Percentiles rank a stretch among this genome's conserved stretches.
phyloP scores from a whole-genome alignment of 805 yeast genomes.

The Kluyveromyces nonfermentans region DNA sequence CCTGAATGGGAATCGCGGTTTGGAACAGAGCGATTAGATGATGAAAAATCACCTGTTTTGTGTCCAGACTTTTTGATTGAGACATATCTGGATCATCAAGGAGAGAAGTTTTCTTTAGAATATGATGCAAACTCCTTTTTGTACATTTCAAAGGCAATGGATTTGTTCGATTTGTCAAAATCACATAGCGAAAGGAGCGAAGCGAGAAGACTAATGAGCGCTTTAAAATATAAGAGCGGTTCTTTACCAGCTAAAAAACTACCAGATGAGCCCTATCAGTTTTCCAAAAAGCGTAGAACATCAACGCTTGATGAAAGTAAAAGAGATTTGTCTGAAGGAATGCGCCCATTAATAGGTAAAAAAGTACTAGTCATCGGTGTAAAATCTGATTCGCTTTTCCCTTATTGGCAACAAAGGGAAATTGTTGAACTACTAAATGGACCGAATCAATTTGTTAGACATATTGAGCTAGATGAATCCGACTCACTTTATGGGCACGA shows the following conservation, averaged over 20 bases:
- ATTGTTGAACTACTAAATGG: slow-evolving; percentile 49
- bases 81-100: slow-evolving; percentile 89
- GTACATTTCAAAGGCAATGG: slow-evolving; percentile 91
- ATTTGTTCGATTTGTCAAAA: slow-evolving; percentile 70
- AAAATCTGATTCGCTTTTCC: slow-evolving; percentile 86
- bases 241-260: slow-evolving; percentile 15
- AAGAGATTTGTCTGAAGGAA: slow-evolving; percentile 56
- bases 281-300: slow-evolving; percentile 41
- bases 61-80: slow-evolving; percentile 92
- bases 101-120: slow-evolving; percentile 85
- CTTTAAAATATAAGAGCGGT: slow-evolving; percentile 18
- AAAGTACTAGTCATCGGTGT: slow-evolving; percentile 79
- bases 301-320: slow-evolving; percentile 46
- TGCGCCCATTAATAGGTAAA: slow-evolving; percentile 50
- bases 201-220: slow-evolving; percentile 33
- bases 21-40: slow-evolving; percentile 81
- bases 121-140: slow-evolving; percentile 85
- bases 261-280: slow-evolving; percentile 10
- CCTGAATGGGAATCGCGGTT: slow-evolving; percentile 96
- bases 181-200: slow-evolving; percentile 37
- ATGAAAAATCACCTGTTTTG: slow-evolving; percentile 67
- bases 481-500: slow-evolving; percentile 85
- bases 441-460: slow-evolving; percentile 37
- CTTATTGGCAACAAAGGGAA: slow-evolving; percentile 90
- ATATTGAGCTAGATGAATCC: slow-evolving; percentile 68